Evolutionary conservation across 2,329 filamentous ascomycete species (phyloP).

Genomic region (Diplodia intermedia): DNA sequence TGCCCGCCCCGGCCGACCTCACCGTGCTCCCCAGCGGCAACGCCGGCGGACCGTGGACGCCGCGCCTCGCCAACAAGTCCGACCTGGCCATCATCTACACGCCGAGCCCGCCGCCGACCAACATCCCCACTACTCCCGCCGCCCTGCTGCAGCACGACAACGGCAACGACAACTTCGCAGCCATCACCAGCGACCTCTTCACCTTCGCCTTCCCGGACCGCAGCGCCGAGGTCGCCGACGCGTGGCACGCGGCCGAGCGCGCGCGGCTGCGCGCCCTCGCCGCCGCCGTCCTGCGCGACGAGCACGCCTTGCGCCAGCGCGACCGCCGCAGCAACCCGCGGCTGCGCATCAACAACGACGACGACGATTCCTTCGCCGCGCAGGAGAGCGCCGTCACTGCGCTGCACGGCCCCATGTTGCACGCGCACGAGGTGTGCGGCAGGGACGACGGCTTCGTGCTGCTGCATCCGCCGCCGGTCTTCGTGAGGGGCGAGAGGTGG

Average conservation of each 20-base stretch:
- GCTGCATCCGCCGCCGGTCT: not conserved
- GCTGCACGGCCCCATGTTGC: not conserved
- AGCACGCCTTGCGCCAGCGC: not conserved
- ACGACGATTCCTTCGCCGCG: too few species aligned
- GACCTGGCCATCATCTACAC: not conserved
- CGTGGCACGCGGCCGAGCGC: not conserved
- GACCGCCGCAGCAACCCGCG: not conserved
- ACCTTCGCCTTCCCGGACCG: not conserved
- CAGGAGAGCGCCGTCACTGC: not conserved
- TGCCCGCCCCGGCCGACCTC: not conserved
- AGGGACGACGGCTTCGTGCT: not conserved
- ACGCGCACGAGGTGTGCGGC: not conserved
- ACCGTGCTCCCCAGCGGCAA: not conserved
- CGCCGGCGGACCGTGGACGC: not conserved
- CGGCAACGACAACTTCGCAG: not conserved
- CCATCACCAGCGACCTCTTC: not conserved
- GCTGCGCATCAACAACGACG: not conserved
- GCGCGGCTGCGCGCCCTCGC: not conserved
- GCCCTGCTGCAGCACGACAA: too few species aligned
- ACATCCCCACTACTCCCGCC: too few species aligned
- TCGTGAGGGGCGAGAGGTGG: not conserved
- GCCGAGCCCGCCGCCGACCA: too few species aligned
- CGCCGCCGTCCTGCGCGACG: not conserved
- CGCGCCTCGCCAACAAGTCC: not conserved
- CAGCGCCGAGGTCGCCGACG: not conserved